Percentiles rank a stretch among this genome's conserved stretches.
Conservation (phyloP, 495 filamentous ascomycete genomes). For the Aspergillus panamensis region DNA sequence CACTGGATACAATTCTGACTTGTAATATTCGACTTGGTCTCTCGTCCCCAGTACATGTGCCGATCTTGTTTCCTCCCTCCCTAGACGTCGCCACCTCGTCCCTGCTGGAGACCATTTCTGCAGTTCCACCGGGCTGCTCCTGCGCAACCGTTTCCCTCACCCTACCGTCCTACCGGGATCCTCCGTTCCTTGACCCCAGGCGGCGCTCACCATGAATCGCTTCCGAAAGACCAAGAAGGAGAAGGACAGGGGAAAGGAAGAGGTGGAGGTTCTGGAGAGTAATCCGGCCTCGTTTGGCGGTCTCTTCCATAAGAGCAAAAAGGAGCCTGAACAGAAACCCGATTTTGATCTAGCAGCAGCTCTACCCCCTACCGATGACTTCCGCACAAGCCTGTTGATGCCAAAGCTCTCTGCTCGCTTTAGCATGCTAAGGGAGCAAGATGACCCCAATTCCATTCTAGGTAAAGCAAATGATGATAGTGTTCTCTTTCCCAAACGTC, state of each 20-base stretch:
- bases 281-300: slow-evolving; percentile 20
- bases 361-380: slow-evolving; percentile 81
- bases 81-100: neutral
- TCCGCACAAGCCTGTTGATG: slow-evolving; percentile 97
- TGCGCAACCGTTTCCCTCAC: neutral
- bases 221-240: slow-evolving; percentile 69
- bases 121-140: neutral
- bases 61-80: neutral
- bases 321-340: slow-evolving; percentile 55
- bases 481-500: slow-evolving; percentile 77
- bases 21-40: slow-evolving; percentile 14
- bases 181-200: neutral
- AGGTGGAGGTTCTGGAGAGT: slow-evolving; percentile 39
- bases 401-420: slow-evolving; percentile 91
- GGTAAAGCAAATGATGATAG: slow-evolving; percentile 95
- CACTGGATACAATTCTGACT: slow-evolving; percentile 15
- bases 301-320: slow-evolving; percentile 31
- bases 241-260: slow-evolving; percentile 48
- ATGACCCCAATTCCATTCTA: slow-evolving; percentile 79
- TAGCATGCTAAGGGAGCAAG: slow-evolving; percentile 92
- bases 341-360: slow-evolving; percentile 69
- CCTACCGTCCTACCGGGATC: neutral
- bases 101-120: slow-evolving; percentile 1
- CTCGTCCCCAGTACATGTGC: slow-evolving; percentile 3
- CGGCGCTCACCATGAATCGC: slow-evolving; percentile 58